Evolutionary conservation across 306 rosid species (phyloP).

Genomic region (Corylus avellana): DNA sequence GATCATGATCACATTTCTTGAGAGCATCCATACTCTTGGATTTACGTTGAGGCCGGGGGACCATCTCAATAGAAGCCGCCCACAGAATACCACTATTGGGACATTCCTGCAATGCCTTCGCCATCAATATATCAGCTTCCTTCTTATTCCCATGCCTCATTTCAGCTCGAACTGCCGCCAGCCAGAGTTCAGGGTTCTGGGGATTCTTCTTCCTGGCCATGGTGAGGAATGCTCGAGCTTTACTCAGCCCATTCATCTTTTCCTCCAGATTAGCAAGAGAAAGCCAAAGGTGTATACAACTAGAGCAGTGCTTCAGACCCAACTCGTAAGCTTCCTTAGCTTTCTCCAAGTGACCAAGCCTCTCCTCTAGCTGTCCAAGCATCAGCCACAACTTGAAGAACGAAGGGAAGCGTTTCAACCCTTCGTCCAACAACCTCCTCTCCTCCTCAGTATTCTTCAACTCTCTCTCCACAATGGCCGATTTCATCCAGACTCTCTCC

Average conservation of each 20-base stretch:
- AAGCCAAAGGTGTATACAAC: conserved; percentile 73
- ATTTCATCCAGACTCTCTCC: conserved; percentile 93
- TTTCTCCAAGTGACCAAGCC: conserved; percentile 59
- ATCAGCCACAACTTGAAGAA: conserved; percentile 89
- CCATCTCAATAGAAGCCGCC: conserved; percentile 95
- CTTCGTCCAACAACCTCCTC: conserved; percentile 75
- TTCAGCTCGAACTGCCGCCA: conserved; percentile 88
- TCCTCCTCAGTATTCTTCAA: conserved; percentile 73
- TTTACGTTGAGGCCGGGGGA: conserved; percentile 87
- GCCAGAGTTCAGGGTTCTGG: conserved; percentile 89
- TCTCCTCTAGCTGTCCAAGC: conserved; percentile 93
- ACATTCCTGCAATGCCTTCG: conserved; percentile 87
- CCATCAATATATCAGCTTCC: conserved; percentile 92
- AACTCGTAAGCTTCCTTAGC: conserved; percentile 79
- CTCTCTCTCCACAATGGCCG: conserved; percentile 92
- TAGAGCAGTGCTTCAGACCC: conserved; percentile 74
- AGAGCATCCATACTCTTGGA: conserved; percentile 88
- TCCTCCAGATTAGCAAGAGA: conserved; percentile 89
- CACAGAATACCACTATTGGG: conserved; percentile 84
- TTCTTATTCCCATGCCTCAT: conserved; percentile 76
- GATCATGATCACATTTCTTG: conserved; percentile 89
- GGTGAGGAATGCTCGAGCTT: conserved; percentile 88
- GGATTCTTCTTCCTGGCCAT: conserved; percentile 89
- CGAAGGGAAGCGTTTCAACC: conserved; percentile 71
- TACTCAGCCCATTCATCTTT: conserved; percentile 78